Evolutionary conservation across 202 grass and related monocot genomes (phyloP).

Genomic region (Schoenoplectus triqueter): DNA sequence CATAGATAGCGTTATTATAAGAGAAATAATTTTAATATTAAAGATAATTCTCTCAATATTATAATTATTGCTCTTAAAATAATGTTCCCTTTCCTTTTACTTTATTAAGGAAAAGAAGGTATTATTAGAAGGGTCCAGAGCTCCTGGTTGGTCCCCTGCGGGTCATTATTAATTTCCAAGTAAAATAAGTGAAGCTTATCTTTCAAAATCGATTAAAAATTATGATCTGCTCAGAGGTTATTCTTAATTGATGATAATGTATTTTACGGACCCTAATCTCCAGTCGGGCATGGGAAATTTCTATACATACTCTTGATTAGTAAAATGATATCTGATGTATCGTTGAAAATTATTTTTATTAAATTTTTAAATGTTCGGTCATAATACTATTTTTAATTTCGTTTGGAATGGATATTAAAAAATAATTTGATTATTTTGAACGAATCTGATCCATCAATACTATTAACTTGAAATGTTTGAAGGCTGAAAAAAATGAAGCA

Average conservation of each 20-base stretch:
- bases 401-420: neutral
- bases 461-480: neutral
- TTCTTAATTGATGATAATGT: constrained; percentile 9
- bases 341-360: neutral
- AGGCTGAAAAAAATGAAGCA: neutral
- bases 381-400: neutral
- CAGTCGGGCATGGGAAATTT: neutral
- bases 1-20: too few relatives aligned
- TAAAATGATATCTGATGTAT: neutral
- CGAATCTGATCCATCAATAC: neutral
- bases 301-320: neutral
- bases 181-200: constrained; percentile 5
- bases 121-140: neutral
- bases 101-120: constrained; percentile 5
- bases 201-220: neutral
- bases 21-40: too few relatives aligned
- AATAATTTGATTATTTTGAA: neutral
- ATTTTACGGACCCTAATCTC: neutral
- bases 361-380: neutral
- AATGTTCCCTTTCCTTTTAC: neutral
- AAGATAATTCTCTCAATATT: too few relatives aligned
- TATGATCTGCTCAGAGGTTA: neutral
- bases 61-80: too few relatives aligned
- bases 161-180: neutral
- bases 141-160: constrained; percentile 19